Percentiles rank a stretch among this genome's conserved stretches.
Evolutionary conservation across 2,329 filamentous ascomycete species (phyloP).

Genomic region (Alternaria burnsii): DNA sequence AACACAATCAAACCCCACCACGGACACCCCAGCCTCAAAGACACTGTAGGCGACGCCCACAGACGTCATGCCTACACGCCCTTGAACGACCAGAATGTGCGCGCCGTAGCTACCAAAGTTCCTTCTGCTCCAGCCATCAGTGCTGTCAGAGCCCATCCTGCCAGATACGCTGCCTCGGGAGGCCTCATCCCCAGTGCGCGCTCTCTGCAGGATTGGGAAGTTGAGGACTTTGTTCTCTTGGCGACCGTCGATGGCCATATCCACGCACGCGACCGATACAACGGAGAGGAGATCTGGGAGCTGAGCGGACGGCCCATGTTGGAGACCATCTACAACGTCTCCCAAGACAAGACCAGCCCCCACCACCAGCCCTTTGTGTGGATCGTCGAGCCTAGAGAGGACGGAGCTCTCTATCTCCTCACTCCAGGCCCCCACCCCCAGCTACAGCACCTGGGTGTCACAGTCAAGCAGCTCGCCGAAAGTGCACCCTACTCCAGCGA

Average conservation of each 20-base stretch:
- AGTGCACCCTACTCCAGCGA: conserved; percentile 78
- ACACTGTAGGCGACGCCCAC: conserved; percentile 27
- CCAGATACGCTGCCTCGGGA: conserved; percentile 59
- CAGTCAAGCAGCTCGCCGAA: conserved; percentile 88
- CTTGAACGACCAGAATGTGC: conserved; percentile 70
- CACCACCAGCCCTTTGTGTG: conserved; percentile 87
- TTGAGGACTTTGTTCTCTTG: conserved; percentile 99
- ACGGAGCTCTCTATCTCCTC: conserved; percentile 89
- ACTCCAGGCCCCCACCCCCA: conserved; percentile 70
- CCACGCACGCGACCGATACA: conserved; percentile 88
- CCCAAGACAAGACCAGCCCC: conserved; percentile 34
- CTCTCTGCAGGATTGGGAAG: conserved; percentile 98
- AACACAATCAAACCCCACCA: conserved; percentile 22
- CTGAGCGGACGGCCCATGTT: conserved; percentile 88
- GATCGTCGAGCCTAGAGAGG: conserved; percentile 90
- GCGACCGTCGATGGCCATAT: conserved; percentile 99
- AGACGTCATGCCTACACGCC: conserved; percentile 39
- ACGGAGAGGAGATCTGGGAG: conserved; percentile 84
- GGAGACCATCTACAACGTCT: conserved; percentile 80
- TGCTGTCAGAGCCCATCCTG: conserved; percentile 94
- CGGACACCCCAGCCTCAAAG: conserved; percentile 17
- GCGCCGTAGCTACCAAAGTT: conserved; percentile 89
- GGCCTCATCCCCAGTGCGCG: conserved; percentile 77
- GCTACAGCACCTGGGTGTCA: conserved; percentile 72
- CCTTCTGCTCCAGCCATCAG: conserved; percentile 80